A percentile compares a stretch with the other conserved stretches of the same genome.
Evolutionary conservation across 371 early-diverging fungal genomes (phyloP).

Genomic region (Mortierella sp.): DNA sequence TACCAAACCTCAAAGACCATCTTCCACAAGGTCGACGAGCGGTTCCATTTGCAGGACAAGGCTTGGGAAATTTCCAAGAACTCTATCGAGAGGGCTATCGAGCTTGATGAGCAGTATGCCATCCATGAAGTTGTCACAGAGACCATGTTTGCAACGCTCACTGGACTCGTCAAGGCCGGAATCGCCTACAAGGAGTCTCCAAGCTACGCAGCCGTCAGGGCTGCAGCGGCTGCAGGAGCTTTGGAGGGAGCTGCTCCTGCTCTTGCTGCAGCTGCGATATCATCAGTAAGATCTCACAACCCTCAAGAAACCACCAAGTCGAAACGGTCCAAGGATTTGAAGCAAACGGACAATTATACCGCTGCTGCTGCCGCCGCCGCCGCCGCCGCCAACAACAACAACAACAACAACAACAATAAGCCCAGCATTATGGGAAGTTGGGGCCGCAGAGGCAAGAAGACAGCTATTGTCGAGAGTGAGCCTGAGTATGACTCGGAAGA

Average conservation of each 20-base stretch:
- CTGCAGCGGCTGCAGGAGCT: slow-evolving; percentile 4
- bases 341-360: not conserved
- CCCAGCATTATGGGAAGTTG: not conserved
- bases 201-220: slow-evolving; percentile 49
- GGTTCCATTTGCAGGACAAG: slow-evolving; percentile 64
- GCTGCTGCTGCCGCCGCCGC: not conserved
- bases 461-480: slow-evolving; percentile 16
- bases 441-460: not conserved
- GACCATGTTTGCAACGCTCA: slow-evolving; percentile 63
- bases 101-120: slow-evolving; percentile 70
- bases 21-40: slow-evolving; percentile 63
- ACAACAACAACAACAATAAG: not conserved
- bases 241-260: slow-evolving; percentile 1
- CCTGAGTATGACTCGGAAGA: slow-evolving; percentile 11
- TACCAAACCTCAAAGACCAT: slow-evolving; percentile 59
- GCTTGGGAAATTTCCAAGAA: slow-evolving; percentile 64
- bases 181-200: slow-evolving; percentile 73
- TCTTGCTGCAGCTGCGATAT: not conserved
- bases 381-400: not conserved
- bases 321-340: slow-evolving; percentile 7
- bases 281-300: slow-evolving; percentile 13
- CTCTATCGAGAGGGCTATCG: slow-evolving; percentile 64
- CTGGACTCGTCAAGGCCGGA: slow-evolving; percentile 70
- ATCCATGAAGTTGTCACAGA: slow-evolving; percentile 69
- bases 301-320: slow-evolving; percentile 22